A percentile compares a stretch with the other conserved stretches of the same genome.
These are phyloP conservation scores for Pseudozyma hubeiensis DNA, from an alignment of 1,284 basidiomycete genomes.

Conservation along the genomic window DNA sequence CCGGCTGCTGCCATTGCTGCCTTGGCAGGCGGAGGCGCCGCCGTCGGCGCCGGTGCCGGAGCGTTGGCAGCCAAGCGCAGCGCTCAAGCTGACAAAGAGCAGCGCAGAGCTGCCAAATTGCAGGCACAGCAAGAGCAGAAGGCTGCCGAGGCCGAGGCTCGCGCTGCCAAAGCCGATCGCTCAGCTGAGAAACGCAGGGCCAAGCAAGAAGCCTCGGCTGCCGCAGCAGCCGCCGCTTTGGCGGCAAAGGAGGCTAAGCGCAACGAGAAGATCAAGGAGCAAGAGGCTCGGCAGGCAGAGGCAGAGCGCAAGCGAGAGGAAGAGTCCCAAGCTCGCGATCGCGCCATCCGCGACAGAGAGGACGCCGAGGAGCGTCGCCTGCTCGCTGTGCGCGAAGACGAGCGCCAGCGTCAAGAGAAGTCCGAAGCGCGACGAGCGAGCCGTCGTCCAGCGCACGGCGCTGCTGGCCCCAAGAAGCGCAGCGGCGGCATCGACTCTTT, in stretches of 20 bases:
- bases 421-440: slow-evolving; percentile 38
- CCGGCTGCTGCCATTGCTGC: slow-evolving; percentile 36
- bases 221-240: slow-evolving; percentile 44
- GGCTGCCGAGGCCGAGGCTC: slow-evolving; percentile 28
- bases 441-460: slow-evolving; percentile 36
- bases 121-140: slow-evolving; percentile 35
- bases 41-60: slow-evolving; percentile 23
- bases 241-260: slow-evolving; percentile 50
- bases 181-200: slow-evolving; percentile 35
- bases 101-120: slow-evolving; percentile 21
- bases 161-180: slow-evolving; percentile 33
- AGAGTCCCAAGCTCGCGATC: slow-evolving; percentile 41
- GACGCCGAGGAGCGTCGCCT: slow-evolving; percentile 44
- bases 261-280: slow-evolving; percentile 34
- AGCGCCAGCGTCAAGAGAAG: slow-evolving; percentile 38
- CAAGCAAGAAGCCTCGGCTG: slow-evolving; percentile 46
- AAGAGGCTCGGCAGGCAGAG: slow-evolving; percentile 34
- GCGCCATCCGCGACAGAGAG: slow-evolving; percentile 37
- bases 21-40: slow-evolving; percentile 7
- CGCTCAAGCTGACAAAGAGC: slow-evolving; percentile 26
- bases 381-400: slow-evolving; percentile 36
- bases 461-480: slow-evolving; percentile 30
- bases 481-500: slow-evolving; percentile 34
- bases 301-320: slow-evolving; percentile 37
- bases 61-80: slow-evolving; percentile 24